A percentile compares a stretch with the other conserved stretches of the same genome.
Conservation (phyloP, 352 stramenopile genomes). For the Plasmopara muralis region DNA sequence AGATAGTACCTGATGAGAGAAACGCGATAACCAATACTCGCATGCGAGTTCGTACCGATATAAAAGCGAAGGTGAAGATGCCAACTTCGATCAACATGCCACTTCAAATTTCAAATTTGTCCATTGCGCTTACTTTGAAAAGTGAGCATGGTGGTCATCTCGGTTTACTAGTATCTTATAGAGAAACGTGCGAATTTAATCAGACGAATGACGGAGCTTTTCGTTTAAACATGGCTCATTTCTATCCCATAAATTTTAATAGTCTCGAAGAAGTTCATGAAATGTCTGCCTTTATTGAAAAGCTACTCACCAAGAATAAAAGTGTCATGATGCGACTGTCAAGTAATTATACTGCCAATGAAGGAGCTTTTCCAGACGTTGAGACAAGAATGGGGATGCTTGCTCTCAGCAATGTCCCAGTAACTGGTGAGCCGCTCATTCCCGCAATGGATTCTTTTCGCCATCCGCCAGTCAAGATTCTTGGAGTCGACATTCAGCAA, state of each 20-base stretch:
- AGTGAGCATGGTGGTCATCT: conserved; percentile 29
- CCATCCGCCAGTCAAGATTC: conserved; percentile 49
- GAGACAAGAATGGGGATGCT: conserved; percentile 73
- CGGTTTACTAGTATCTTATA: conserved; percentile 41
- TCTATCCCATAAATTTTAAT: conserved; percentile 54
- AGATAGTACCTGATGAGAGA: conserved; percentile 15
- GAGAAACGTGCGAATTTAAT: conserved; percentile 61
- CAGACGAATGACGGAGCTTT: conserved; percentile 49
- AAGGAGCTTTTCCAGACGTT: conserved; percentile 65
- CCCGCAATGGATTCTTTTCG: conserved; percentile 68
- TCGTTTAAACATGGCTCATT: conserved; percentile 65
- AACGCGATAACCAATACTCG: conserved; percentile 46
- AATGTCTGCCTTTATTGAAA: conserved; percentile 54
- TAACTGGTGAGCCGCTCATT: conserved; percentile 44
- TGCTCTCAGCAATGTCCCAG: conserved; percentile 48
- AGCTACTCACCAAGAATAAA: conserved; percentile 50
- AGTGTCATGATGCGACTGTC: conserved; percentile 56
- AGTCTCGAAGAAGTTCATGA: conserved; percentile 24
- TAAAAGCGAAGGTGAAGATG: conserved; percentile 66
- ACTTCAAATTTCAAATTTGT: conserved; percentile 57
- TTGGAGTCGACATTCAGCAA: conserved; percentile 56
- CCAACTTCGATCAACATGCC: conserved; percentile 62
- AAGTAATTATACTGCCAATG: conserved; percentile 21
- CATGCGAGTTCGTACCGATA: conserved; percentile 64
- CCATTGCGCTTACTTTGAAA: conserved; percentile 48